These are phyloP conservation scores for Dendrocalamus sinicus DNA, from an alignment of 176 grass and related monocot genomes.

Conservation along the genomic window DNA sequence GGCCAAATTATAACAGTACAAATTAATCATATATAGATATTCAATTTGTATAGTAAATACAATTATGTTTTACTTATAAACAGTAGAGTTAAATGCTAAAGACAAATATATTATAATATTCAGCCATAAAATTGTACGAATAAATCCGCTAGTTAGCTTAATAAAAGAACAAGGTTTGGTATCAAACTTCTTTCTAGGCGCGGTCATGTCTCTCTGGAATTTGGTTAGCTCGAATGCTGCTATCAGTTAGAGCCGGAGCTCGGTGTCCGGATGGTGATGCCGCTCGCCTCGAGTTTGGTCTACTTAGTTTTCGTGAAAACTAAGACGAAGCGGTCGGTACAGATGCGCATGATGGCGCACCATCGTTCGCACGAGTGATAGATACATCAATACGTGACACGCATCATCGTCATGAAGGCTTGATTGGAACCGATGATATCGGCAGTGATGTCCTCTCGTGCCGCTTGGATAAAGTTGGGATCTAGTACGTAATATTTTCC, in stretches of 20 bases:
- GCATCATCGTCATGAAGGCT: background rate
- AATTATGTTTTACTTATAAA: too few relatives aligned
- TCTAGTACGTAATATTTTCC: too few relatives aligned
- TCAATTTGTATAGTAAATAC: too few relatives aligned
- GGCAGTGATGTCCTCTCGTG: background rate
- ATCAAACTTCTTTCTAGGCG: background rate
- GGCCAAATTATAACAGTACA: too few relatives aligned
- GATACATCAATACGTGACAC: background rate
- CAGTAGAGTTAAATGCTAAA: too few relatives aligned
- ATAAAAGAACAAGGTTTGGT: background rate
- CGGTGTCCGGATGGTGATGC: background rate
- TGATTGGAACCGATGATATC: background rate
- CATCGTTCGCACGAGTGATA: background rate
- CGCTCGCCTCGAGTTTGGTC: background rate
- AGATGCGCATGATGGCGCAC: background rate
- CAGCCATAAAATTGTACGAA: too few relatives aligned
- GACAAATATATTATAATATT: too few relatives aligned
- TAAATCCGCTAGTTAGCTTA: too few relatives aligned
- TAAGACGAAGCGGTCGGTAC: background rate
- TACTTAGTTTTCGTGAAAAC: background rate
- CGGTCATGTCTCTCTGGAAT: background rate
- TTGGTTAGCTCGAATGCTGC: background rate
- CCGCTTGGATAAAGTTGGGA: background rate
- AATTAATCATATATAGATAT: too few relatives aligned
- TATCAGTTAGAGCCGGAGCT: background rate